These are phyloP conservation scores for Aspergillus unguis DNA, from an alignment of 2,329 filamentous ascomycete species.

Conservation along the genomic window DNA sequence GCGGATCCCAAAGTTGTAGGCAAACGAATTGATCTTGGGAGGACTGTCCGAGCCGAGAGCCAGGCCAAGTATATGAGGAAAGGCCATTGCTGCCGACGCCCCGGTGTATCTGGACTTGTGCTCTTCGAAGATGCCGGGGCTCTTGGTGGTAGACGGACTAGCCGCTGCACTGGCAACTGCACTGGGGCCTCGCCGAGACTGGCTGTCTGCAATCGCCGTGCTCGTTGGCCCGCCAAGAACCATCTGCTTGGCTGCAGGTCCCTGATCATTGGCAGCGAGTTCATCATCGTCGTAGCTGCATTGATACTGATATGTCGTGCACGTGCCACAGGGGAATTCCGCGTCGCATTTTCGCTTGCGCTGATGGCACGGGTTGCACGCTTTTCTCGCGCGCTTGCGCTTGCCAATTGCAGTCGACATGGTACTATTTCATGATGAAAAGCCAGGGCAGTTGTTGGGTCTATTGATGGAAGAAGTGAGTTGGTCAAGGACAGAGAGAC, in stretches of 20 bases:
- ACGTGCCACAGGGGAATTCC: conserved; percentile 29
- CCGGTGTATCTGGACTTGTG: conserved; percentile 27
- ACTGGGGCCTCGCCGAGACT: neutral
- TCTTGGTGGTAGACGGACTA: conserved; percentile 15
- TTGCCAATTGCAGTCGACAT: conserved; percentile 22
- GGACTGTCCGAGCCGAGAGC: conserved; percentile 26
- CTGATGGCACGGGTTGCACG: conserved; percentile 20
- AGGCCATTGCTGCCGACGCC: conserved; percentile 30
- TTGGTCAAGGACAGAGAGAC: too few relatives aligned
- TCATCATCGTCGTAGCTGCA: conserved; percentile 24
- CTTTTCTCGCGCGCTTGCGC: conserved; percentile 30
- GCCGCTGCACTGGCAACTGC: neutral
- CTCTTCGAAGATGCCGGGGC: conserved; percentile 27
- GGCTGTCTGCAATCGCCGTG: neutral
- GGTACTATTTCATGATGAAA: neutral
- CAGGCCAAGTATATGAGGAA: conserved; percentile 27
- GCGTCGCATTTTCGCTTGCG: conserved; percentile 16
- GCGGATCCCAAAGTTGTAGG: conserved; percentile 32
- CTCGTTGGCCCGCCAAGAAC: too few relatives aligned
- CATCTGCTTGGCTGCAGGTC: neutral
- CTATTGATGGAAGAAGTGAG: too few relatives aligned
- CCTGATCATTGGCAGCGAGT: conserved; percentile 3
- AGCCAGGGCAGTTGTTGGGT: too few relatives aligned
- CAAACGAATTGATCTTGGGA: conserved; percentile 26
- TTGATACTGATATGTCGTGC: conserved; percentile 27